Evolutionary conservation across 805 yeast species (phyloP).

Genomic region (Hanseniaspora clermontiae): DNA sequence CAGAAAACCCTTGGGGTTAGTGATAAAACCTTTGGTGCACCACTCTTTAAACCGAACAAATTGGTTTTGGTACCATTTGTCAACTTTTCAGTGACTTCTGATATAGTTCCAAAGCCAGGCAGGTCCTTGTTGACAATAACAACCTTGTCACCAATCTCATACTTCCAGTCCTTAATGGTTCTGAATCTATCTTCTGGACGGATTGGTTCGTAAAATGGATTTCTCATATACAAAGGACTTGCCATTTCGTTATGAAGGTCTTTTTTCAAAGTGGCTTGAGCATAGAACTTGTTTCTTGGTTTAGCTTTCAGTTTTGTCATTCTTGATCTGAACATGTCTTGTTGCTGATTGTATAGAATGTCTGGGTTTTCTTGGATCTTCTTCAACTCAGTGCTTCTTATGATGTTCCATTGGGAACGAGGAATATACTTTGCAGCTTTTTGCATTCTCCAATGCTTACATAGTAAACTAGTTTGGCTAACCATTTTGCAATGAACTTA

Average conservation of each 20-base stretch:
- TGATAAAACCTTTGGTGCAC: conserved; percentile 49
- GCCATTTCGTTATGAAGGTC: conserved; percentile 24
- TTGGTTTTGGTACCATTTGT: conserved; percentile 50
- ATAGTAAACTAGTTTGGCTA: conserved; percentile 16
- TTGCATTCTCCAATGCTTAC: conserved; percentile 5
- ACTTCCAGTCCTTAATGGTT: conserved; percentile 43
- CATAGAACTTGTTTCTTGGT: not conserved
- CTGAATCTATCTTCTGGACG: conserved; percentile 27
- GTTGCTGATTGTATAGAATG: not conserved
- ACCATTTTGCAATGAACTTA: not conserved
- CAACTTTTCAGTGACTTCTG: conserved; percentile 16
- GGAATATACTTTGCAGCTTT: not conserved
- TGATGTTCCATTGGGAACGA: conserved; percentile 18
- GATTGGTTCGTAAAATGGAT: conserved; percentile 26
- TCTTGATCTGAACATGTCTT: not conserved
- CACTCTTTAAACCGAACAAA: conserved; percentile 50
- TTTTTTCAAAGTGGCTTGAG: not conserved
- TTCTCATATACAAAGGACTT: conserved; percentile 11
- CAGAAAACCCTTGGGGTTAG: conserved; percentile 63
- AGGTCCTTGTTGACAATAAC: conserved; percentile 56
- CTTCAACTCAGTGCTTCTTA: conserved; percentile 12
- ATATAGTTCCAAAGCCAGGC: conserved; percentile 45
- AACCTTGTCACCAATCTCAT: conserved; percentile 65
- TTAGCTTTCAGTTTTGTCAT: not conserved
- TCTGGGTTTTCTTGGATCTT: not conserved